Evolutionary conservation across 768 basidiomycete genomes (phyloP).

Genomic region (Russula virescens): DNA sequence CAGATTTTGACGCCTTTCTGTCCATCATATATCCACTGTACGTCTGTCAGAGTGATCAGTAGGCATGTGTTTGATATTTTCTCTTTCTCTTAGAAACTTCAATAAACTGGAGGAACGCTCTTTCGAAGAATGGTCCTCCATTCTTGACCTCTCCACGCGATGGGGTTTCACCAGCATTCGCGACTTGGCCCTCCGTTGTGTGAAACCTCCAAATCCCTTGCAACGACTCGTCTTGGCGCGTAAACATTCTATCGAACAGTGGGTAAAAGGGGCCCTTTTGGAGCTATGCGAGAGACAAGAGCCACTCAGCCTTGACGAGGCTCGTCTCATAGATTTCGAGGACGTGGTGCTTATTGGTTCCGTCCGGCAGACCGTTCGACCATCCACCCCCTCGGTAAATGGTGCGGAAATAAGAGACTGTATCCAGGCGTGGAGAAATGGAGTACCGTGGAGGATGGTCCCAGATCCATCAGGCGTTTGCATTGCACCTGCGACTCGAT

Average conservation of each 20-base stretch:
- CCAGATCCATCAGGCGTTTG: too few species aligned
- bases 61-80: background rate
- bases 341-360: conserved; percentile 13
- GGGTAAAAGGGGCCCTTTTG: conserved; percentile 6
- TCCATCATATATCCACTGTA: conserved; percentile 21
- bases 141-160: conserved; percentile 16
- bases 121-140: conserved; percentile 16
- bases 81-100: conserved; percentile 7
- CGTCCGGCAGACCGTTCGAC: conserved; percentile 15
- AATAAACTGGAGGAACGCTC: conserved; percentile 3
- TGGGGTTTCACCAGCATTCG: conserved; percentile 21
- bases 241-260: conserved; percentile 7
- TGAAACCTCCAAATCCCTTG: background rate
- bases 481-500: too few species aligned
- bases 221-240: conserved; percentile 4
- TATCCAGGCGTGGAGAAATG: conserved; percentile 5
- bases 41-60: background rate
- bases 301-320: conserved; percentile 17
- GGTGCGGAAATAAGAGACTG: background rate
- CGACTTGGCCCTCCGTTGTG: conserved; percentile 7
- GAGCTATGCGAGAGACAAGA: conserved; percentile 11
- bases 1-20: conserved; percentile 18
- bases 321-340: conserved; percentile 7
- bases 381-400: background rate
- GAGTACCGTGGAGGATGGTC: background rate